These are phyloP conservation scores for Monilinia fructigena DNA, from an alignment of 2,329 filamentous ascomycete genomes.

Conservation along the genomic window DNA sequence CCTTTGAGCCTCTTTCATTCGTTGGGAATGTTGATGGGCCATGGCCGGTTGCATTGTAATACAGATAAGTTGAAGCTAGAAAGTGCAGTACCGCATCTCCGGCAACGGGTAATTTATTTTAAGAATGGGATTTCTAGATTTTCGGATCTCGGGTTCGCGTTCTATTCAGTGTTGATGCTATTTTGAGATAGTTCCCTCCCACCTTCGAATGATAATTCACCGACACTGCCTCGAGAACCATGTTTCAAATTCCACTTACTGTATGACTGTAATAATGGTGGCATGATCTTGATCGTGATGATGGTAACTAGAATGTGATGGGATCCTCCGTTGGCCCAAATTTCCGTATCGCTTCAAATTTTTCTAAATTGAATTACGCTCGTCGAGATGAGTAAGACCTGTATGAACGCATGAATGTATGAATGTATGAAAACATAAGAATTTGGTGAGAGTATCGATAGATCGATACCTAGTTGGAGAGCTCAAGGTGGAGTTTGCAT, in stretches of 20 bases:
- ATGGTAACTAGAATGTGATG: not conserved
- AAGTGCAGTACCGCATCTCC: constrained; percentile 11
- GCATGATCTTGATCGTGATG: not conserved
- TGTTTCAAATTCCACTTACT: constrained; percentile 8
- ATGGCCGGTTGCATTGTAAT: not conserved
- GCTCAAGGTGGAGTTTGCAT: not conserved
- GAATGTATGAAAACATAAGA: not conserved
- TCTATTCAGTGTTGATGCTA: constrained; percentile 2
- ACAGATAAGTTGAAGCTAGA: constrained; percentile 1
- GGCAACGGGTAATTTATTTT: not conserved
- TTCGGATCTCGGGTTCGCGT: constrained; percentile 8
- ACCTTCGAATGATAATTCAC: constrained; percentile 15
- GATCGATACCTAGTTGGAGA: not conserved
- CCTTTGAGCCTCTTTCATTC: constrained; percentile 20
- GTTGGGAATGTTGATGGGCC: not conserved
- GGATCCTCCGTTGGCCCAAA: not conserved
- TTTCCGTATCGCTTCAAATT: not conserved
- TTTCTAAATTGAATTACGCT: not conserved
- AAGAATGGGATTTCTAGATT: constrained; percentile 11
- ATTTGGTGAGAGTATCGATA: not conserved
- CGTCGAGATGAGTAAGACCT: not conserved
- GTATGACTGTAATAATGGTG: constrained; percentile 3
- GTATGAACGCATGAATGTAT: not conserved
- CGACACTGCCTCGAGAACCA: constrained; percentile 19
- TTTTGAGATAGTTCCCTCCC: constrained; percentile 16